Evolutionary conservation across 2,329 filamentous ascomycete species (phyloP).

Genomic region (Cordyceps cicadae): DNA sequence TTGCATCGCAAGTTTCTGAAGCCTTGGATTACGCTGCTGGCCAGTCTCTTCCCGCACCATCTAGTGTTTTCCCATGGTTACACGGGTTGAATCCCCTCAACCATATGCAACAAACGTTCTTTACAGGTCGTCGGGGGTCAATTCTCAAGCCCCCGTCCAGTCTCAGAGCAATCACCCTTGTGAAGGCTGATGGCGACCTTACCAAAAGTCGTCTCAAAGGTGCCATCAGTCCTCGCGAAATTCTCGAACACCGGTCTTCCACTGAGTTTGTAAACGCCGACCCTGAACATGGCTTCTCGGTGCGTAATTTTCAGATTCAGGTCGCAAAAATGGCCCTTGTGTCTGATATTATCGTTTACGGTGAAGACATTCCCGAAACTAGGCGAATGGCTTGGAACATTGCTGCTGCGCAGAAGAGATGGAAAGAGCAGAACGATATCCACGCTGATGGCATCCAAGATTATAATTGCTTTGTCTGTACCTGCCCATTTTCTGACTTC

Average conservation of each 20-base stretch:
- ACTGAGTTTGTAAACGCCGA: slow-evolving; percentile 73
- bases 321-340: slow-evolving; percentile 77
- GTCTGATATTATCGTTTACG: slow-evolving; percentile 90
- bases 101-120: slow-evolving; percentile 82
- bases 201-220: slow-evolving; percentile 71
- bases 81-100: slow-evolving; percentile 89
- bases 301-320: slow-evolving; percentile 96
- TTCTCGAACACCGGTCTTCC: slow-evolving; percentile 48
- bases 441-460: slow-evolving; percentile 46
- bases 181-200: slow-evolving; percentile 83
- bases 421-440: slow-evolving; percentile 57
- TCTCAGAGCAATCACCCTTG: slow-evolving; percentile 71
- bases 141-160: slow-evolving; percentile 61
- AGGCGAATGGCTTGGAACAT: slow-evolving; percentile 60
- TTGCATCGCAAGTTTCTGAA: slow-evolving; percentile 56
- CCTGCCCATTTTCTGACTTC: slow-evolving; percentile 59
- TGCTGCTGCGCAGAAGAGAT: slow-evolving; percentile 66
- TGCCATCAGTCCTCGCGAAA: slow-evolving; percentile 72
- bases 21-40: slow-evolving; percentile 69
- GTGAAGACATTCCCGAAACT: slow-evolving; percentile 56
- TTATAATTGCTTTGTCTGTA: slow-evolving; percentile 79
- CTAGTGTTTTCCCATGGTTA: slow-evolving; percentile 90
- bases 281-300: slow-evolving; percentile 83
- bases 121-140: slow-evolving; percentile 67
- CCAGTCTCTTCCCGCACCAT: slow-evolving; percentile 75